A percentile compares a stretch with the other conserved stretches of the same genome.
Conservation (phyloP, 495 filamentous ascomycete genomes). For the Penicillium ucsense region DNA sequence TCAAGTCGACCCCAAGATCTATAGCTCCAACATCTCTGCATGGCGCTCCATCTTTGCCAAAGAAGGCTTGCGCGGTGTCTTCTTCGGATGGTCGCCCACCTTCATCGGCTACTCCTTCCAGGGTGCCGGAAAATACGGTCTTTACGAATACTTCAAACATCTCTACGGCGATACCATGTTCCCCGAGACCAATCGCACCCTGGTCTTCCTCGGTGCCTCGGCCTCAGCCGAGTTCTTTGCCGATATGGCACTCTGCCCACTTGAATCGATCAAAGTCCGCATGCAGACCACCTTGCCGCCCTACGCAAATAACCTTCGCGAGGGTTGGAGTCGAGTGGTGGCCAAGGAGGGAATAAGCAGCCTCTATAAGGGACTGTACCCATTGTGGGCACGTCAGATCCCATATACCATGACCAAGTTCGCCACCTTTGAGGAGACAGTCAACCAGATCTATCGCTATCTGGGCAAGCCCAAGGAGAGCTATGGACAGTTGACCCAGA, state of each 20-base stretch:
- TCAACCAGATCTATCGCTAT: slow-evolving; percentile 49
- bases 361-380: slow-evolving; percentile 60
- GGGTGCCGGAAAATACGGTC: slow-evolving; percentile 69
- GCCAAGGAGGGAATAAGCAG: slow-evolving; percentile 49
- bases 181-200: slow-evolving; percentile 50
- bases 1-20: slow-evolving; percentile 63
- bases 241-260: slow-evolving; percentile 57
- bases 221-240: slow-evolving; percentile 62
- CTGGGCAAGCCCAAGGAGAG: slow-evolving; percentile 57
- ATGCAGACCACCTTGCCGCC: slow-evolving; percentile 66
- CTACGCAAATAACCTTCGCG: slow-evolving; percentile 48
- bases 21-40: slow-evolving; percentile 55
- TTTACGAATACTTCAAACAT: slow-evolving; percentile 71
- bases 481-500: slow-evolving; percentile 54
- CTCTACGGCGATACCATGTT: slow-evolving; percentile 56
- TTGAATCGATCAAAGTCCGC: slow-evolving; percentile 63
- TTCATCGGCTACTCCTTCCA: slow-evolving; percentile 62
- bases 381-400: slow-evolving; percentile 63
- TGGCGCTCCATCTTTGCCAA: slow-evolving; percentile 55
- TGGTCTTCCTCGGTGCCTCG: slow-evolving; percentile 54
- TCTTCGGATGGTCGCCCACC: slow-evolving; percentile 65
- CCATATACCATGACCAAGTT: slow-evolving; percentile 74
- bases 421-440: slow-evolving; percentile 63
- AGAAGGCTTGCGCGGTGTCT: slow-evolving; percentile 60
- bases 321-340: slow-evolving; percentile 53